Conservation (phyloP, 2,329 filamentous ascomycete species). For the Cladophialophora chaetospira region DNA sequence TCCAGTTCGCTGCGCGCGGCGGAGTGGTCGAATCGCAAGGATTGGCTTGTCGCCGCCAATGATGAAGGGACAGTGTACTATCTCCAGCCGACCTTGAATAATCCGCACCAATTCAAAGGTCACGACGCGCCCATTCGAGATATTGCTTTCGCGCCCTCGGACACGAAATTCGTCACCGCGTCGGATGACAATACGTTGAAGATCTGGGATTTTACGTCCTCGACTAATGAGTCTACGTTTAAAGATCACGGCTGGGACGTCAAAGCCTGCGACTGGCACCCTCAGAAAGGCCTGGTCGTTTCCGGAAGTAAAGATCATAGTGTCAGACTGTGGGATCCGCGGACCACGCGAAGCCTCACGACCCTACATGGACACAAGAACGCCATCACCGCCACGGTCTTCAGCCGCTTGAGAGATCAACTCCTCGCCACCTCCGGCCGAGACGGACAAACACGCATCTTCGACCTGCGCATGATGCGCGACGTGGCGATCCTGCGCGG, state of each 20-base stretch:
- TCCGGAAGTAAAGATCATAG: conserved; percentile 97
- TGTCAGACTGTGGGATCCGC: conserved; percentile 98
- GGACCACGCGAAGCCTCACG: conserved; percentile 83
- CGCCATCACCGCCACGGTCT: conserved; percentile 88
- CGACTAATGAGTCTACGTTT: conserved; percentile 77
- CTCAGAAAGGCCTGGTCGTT: conserved; percentile 87
- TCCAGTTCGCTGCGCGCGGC: conserved; percentile 74
- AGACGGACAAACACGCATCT: conserved; percentile 89
- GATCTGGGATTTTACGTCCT: conserved; percentile 92
- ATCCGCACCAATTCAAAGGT: conserved; percentile 90
- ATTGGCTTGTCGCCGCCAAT: conserved; percentile 95
- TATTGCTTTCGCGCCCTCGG: conserved; percentile 88
- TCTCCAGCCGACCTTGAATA: conserved; percentile 99
- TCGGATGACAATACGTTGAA: conserved; percentile 92
- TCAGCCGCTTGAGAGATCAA: conserved; percentile 80
- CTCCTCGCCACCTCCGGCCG: conserved; percentile 90
- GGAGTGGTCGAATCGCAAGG: conserved; percentile 90
- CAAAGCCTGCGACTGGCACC: conserved; percentile 97
- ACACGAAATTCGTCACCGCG: conserved; percentile 93
- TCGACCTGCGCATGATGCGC: conserved; percentile 97
- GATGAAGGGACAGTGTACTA: conserved; percentile 97
- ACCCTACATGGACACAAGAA: conserved; percentile 97
- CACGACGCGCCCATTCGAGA: conserved; percentile 89
- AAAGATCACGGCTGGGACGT: conserved; percentile 98
- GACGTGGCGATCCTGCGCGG: conserved; percentile 92